Percentiles rank a stretch among this genome's conserved stretches.
Evolutionary conservation across 768 basidiomycete species (phyloP).

Genomic region (Xerocomellus chrysenteron): DNA sequence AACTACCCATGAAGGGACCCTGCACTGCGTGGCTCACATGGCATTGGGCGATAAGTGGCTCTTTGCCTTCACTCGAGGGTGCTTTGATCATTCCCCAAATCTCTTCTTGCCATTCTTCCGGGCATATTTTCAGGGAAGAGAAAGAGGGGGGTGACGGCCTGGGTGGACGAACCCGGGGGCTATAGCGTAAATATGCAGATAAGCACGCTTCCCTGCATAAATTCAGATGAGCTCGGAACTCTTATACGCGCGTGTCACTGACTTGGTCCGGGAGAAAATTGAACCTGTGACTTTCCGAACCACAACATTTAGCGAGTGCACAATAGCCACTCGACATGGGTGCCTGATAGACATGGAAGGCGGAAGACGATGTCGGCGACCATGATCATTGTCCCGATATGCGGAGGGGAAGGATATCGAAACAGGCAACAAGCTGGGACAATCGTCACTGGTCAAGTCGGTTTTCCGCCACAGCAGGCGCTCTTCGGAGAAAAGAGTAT

Average conservation of each 20-base stretch:
- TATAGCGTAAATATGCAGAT: conserved; percentile 26
- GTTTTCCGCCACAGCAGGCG: conserved; percentile 21
- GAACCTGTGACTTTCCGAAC: conserved; percentile 19
- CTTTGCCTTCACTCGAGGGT: conserved; percentile 2
- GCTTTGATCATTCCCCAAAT: conserved; percentile 28
- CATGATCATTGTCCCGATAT: conserved; percentile 23
- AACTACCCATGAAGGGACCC: not conserved
- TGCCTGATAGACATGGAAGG: conserved; percentile 29
- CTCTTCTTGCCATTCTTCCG: conserved; percentile 36
- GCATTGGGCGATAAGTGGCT: conserved; percentile 24
- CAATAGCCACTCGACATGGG: conserved; percentile 26
- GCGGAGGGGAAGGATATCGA: conserved; percentile 30
- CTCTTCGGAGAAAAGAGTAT: conserved; percentile 27
- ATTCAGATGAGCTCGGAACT: not conserved
- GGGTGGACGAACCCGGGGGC: conserved; percentile 33
- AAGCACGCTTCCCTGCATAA: conserved; percentile 22
- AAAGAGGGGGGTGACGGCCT: conserved; percentile 27
- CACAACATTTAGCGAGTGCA: conserved; percentile 25
- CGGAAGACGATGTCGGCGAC: conserved; percentile 26
- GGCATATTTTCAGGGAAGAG: conserved; percentile 25
- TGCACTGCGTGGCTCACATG: conserved; percentile 23
- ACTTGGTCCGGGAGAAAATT: conserved; percentile 26
- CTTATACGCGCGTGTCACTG: conserved; percentile 4
- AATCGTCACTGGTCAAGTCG: conserved; percentile 10
- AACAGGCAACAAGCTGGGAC: conserved; percentile 31